Evolutionary conservation across 1,284 basidiomycete genomes (phyloP), one percentile per base, ranked within the genome.

Genomic region (Rhodotorula sp.): DNA sequence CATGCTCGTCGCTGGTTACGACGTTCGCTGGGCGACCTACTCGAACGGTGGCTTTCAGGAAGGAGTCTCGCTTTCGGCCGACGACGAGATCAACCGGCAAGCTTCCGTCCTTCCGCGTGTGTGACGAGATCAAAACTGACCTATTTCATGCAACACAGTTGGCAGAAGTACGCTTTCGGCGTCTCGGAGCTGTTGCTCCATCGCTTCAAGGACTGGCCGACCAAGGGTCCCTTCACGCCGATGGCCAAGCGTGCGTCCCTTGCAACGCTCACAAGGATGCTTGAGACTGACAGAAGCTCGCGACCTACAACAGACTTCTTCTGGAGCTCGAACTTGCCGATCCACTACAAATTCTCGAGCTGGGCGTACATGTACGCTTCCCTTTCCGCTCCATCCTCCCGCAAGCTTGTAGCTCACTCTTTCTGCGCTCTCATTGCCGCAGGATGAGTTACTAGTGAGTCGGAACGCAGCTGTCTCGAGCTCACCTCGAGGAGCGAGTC

Each of bases 1-100:
- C n/a, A 65, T 68, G 66, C 54, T 68, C 26, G 48, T 34, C 2
- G 62, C 64, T 10, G 86, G 88, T 0, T 92, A 90, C 80, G 85
- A 83, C 71, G 87, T 91, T 67, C 87, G 91, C 62, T 93, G 90
- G 91, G 88, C 90, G 10, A 89, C 88, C 0, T 93, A 93, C 79
- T 87, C 86, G 0, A 85, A 89, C 54, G 86, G 89, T 48, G 88
- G 85, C 0, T 94, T 92, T 82, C 88, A 90, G 80, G 91, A 94
- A 77, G 91, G 91, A 74, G 91, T 94, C n/a, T 90, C 88, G 0
- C 82, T 94, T 16, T 82, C 82, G 9, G 76, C 75, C 59, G 80
- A 80, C 58, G 81, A 81, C 70, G 81, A 81, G 74, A 61, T 81
- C 60, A 70, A 70, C 40, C 70, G 70, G 62, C 59, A 34, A 44